Conservation (phyloP, 2,329 filamentous ascomycete genomes). For the Diatrype stigma region DNA sequence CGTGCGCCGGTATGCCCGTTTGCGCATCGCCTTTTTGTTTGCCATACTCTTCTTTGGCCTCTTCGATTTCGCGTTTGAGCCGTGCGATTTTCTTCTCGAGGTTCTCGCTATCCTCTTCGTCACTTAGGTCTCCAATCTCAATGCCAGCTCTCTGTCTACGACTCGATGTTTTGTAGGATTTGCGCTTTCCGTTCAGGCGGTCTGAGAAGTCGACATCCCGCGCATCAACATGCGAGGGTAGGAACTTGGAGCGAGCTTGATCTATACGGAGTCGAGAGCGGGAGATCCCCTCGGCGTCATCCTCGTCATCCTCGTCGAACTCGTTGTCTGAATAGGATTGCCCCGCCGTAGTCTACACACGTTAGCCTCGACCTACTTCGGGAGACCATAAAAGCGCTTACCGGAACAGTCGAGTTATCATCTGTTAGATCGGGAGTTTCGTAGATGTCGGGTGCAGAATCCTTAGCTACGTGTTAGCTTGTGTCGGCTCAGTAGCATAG, state of each 20-base stretch:
- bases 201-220: slow-evolving; percentile 84
- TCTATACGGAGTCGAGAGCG: slow-evolving; percentile 71
- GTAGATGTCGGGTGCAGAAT: slow-evolving; percentile 91
- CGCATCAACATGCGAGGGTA: slow-evolving; percentile 70
- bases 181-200: slow-evolving; percentile 75
- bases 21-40: slow-evolving; percentile 46
- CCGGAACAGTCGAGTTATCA: slow-evolving; percentile 79
- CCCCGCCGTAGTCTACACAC: slow-evolving; percentile 47
- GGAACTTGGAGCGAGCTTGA: slow-evolving; percentile 76
- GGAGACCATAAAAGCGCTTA: slow-evolving; percentile 36
- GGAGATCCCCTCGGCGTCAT: slow-evolving; percentile 65
- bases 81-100: slow-evolving; percentile 76
- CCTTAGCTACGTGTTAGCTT: slow-evolving; percentile 43
- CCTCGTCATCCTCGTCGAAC: slow-evolving; percentile 58
- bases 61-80: slow-evolving; percentile 64
- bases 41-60: slow-evolving; percentile 49
- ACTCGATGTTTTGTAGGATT: slow-evolving; percentile 74
- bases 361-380: slow-evolving; percentile 9
- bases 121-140: slow-evolving; percentile 70
- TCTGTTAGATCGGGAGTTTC: slow-evolving; percentile 92
- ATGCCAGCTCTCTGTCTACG: slow-evolving; percentile 62
- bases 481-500: background rate
- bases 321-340: slow-evolving; percentile 59
- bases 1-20: slow-evolving; percentile 37
- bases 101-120: slow-evolving; percentile 65